phyloP scores from a whole-genome alignment of 179 eudicot species.

The Patellifolia procumbens region DNA sequence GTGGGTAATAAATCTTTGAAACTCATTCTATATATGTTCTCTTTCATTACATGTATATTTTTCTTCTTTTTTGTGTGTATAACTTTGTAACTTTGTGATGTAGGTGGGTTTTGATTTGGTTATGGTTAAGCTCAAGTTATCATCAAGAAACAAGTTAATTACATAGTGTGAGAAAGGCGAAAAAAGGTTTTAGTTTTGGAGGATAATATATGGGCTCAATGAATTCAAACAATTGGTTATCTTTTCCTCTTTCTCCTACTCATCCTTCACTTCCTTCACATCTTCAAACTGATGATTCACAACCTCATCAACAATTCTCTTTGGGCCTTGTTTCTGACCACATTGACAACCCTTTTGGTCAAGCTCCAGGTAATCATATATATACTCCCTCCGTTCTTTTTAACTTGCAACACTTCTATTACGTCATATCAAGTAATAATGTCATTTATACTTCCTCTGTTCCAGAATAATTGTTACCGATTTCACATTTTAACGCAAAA shows the following conservation, averaged over 20 bases:
- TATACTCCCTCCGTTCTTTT: no score
- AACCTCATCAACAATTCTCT: constrained; percentile 64
- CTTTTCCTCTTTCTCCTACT: constrained; percentile 80
- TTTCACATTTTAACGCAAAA: not conserved
- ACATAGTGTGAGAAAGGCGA: not conserved
- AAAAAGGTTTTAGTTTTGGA: not conserved
- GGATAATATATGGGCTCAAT: constrained; percentile 35
- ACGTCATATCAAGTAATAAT: no score
- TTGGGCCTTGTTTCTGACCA: constrained; percentile 70
- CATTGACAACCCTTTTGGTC: constrained; percentile 58
- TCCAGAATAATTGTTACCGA: not conserved
- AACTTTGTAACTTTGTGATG: constrained; percentile 17
- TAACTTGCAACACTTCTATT: no score
- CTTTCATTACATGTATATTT: no score
- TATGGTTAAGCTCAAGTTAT: constrained; percentile 18
- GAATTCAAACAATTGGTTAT: constrained; percentile 93
- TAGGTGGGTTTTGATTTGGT: constrained; percentile 22
- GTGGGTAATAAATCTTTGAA: no score
- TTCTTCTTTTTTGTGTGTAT: not conserved
- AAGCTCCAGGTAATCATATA: constrained; percentile 62
- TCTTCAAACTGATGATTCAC: constrained; percentile 39
- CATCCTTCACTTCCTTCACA: constrained; percentile 63
- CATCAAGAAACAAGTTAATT: not conserved
- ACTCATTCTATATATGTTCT: no score
- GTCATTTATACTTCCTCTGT: not conserved